Conservation (phyloP, 257 asterid species). For the Verbascum thapsus region DNA sequence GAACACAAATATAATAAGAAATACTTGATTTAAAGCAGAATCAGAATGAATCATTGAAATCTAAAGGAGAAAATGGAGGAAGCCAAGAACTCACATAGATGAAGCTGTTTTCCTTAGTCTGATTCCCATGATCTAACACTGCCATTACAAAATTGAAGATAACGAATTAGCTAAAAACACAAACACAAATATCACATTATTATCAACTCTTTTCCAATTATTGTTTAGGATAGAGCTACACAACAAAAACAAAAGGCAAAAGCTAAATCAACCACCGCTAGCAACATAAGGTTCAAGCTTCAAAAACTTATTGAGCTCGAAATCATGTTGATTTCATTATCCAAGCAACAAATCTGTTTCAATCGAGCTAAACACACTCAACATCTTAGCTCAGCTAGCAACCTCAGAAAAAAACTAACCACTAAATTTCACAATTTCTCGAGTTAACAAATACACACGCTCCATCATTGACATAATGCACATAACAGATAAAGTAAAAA, state of each 20-base stretch:
- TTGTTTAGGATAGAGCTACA: constrained; percentile 7
- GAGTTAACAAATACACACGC: too few relatives aligned
- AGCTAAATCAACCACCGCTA: not conserved
- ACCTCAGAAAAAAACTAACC: too few relatives aligned
- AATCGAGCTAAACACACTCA: too few relatives aligned
- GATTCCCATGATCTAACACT: constrained; percentile 90
- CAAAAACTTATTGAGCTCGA: too few relatives aligned
- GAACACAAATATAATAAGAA: not conserved
- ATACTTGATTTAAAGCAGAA: not conserved
- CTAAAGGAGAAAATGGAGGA: constrained; percentile 6
- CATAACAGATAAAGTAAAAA: too few relatives aligned
- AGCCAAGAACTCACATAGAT: constrained; percentile 69
- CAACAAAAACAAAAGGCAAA: not conserved
- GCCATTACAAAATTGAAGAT: constrained; percentile 35
- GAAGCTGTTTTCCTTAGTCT: constrained; percentile 86
- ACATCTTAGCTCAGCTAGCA: too few relatives aligned
- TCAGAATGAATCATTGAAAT: not conserved
- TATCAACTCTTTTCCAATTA: not conserved
- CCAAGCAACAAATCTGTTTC: too few relatives aligned
- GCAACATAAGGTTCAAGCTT: too few relatives aligned
- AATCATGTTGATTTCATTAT: too few relatives aligned
- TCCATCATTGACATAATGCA: too few relatives aligned
- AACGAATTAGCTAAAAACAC: constrained; percentile 17
- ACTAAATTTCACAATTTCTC: too few relatives aligned
- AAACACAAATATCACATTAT: constrained; percentile 18